phyloP scores from a whole-genome alignment of 176 grass and related monocot genomes.

The Bonia amplexicaulis region DNA sequence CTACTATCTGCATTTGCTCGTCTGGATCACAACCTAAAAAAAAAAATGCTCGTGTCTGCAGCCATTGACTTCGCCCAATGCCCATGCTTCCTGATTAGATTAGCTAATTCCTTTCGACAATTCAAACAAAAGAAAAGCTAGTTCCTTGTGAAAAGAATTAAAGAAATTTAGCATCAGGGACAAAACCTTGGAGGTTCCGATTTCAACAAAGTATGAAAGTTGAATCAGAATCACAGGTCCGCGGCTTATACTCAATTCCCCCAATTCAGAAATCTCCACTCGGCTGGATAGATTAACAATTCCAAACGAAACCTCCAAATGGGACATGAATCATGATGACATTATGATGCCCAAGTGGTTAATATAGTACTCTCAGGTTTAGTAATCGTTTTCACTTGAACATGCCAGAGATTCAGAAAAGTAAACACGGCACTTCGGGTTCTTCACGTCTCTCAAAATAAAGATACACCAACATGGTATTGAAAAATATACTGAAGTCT shows the following conservation, averaged over 20 bases:
- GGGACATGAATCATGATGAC: neutral
- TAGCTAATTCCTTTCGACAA: too few relatives aligned
- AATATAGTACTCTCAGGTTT: neutral
- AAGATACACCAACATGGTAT: neutral
- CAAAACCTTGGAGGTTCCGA: neutral
- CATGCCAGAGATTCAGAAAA: neutral
- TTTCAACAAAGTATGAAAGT: neutral
- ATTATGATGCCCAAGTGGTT: neutral
- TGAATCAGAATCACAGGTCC: neutral
- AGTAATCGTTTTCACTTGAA: neutral
- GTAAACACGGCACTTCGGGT: neutral
- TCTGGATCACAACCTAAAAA: too few relatives aligned
- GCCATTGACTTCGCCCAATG: neutral
- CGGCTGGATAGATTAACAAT: neutral
- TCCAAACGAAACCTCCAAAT: neutral
- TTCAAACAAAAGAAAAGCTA: too few relatives aligned
- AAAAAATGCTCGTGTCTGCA: too few relatives aligned
- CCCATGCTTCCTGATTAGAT: neutral
- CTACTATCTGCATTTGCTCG: too few relatives aligned
- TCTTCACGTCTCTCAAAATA: conserved; percentile 19
- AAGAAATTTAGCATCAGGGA: neutral
- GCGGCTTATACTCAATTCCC: too few relatives aligned
- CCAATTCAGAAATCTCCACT: neutral
- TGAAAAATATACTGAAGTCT: neutral
- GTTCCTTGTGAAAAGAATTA: too few relatives aligned